Percentiles rank a stretch among this genome's conserved stretches.
Conservation (phyloP, 2,329 filamentous ascomycete genomes). For the Paraphaeosphaeria sporulosa region DNA sequence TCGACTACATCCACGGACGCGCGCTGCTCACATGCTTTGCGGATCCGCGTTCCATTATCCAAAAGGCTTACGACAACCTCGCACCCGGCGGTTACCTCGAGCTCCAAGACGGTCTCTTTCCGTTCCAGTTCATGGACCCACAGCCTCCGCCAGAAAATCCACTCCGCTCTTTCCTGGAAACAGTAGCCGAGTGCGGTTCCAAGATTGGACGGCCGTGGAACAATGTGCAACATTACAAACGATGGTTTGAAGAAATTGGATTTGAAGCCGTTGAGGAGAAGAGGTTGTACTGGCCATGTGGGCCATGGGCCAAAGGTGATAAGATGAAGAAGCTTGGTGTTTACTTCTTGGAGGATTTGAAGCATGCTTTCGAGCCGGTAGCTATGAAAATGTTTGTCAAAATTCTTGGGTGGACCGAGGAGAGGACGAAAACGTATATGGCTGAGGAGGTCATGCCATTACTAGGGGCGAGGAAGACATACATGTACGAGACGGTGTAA, state of each 20-base stretch:
- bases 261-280: conserved; percentile 54
- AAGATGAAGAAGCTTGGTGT: conserved; percentile 56
- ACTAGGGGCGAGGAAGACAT: conserved; percentile 22
- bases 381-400: conserved; percentile 27
- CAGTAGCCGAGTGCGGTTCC: conserved; percentile 31
- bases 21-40: conserved; percentile 60
- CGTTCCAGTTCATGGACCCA: conserved; percentile 28
- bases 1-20: conserved; percentile 65
- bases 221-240: conserved; percentile 46
- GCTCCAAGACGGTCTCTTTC: conserved; percentile 51
- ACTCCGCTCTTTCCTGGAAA: conserved; percentile 18
- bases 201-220: conserved; percentile 50
- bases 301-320: conserved; percentile 53
- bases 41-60: conserved; percentile 59
- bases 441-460: conserved; percentile 15
- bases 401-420: conserved; percentile 29
- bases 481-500: conserved; percentile 27
- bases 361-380: conserved; percentile 30
- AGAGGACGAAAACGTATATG: conserved; percentile 22
- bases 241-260: conserved; percentile 52
- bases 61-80: conserved; percentile 47
- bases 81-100: conserved; percentile 60
- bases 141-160: conserved; percentile 21
- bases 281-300: conserved; percentile 47
- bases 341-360: conserved; percentile 37